A percentile compares a stretch with the other conserved stretches of the same genome.
Evolutionary conservation across 495 filamentous ascomycete species (phyloP).

Genomic region (Lineolata rhizophorae): DNA sequence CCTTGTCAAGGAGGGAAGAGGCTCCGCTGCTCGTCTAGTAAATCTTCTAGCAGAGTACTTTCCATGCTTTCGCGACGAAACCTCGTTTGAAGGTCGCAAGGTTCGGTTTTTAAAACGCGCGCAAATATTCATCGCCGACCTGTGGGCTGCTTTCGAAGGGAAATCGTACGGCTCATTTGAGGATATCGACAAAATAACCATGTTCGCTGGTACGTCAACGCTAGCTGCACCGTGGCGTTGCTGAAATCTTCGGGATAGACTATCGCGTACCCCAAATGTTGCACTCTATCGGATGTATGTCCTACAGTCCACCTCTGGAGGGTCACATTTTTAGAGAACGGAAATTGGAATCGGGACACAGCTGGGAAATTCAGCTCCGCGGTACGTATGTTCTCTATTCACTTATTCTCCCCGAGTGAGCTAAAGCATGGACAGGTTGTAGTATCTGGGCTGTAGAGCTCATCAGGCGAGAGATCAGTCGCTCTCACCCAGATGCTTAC

Average conservation of each 20-base stretch:
- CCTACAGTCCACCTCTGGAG: slow-evolving; percentile 61
- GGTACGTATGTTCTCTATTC: slow-evolving; percentile 22
- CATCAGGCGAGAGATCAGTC: slow-evolving; percentile 61
- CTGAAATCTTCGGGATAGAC: slow-evolving; percentile 25
- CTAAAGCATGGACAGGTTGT: slow-evolving; percentile 25
- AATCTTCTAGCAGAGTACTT: slow-evolving; percentile 65
- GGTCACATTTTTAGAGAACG: slow-evolving; percentile 38
- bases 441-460: slow-evolving; percentile 91
- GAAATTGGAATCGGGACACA: slow-evolving; percentile 43
- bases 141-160: slow-evolving; percentile 87
- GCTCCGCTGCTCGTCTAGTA: slow-evolving; percentile 66
- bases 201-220: slow-evolving; percentile 54
- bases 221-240: not conserved
- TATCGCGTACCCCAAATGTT: slow-evolving; percentile 93
- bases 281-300: slow-evolving; percentile 57
- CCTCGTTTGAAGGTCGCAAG: slow-evolving; percentile 42
- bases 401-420: not conserved
- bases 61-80: slow-evolving; percentile 66
- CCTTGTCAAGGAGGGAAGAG: slow-evolving; percentile 49
- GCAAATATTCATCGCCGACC: slow-evolving; percentile 84
- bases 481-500: slow-evolving; percentile 39
- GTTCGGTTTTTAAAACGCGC: slow-evolving; percentile 80
- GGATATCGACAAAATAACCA: slow-evolving; percentile 88
- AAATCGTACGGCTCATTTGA: slow-evolving; percentile 58
- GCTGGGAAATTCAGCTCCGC: slow-evolving; percentile 74